Evolutionary conservation across 1,284 basidiomycete genomes (phyloP), one percentile per base, ranked within the genome.

Genomic region (Marasmius fiardii): DNA sequence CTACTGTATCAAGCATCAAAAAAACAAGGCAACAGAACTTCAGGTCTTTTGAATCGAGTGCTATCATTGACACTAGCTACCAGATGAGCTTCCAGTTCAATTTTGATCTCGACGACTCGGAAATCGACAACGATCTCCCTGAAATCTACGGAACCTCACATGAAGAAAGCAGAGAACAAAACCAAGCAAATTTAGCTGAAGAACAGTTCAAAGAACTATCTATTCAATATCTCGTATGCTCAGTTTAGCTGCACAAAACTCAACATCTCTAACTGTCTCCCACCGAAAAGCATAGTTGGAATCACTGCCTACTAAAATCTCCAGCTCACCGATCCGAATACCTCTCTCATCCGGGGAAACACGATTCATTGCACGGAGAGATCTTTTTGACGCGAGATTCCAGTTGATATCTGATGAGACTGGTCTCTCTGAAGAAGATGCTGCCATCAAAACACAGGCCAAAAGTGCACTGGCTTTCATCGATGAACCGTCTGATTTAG

Each of bases 361-460:
- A 8, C 51, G 81, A 1, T 76, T 74, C 0, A 72, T 95, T 26
- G 72, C 85, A 2, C 85, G 93, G 8, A 78, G 95, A 49, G 95
- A 98, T 71, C 76, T 98, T 10, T 98, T 94, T 66, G 96, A 98
- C 70, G 95, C 92, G 1, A 85, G 94, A 12, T 97, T 96, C 68
- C 95, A 98, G 69, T 74, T 96, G 33, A 90, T 95, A 24, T 79
- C 88, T 0, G 79, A 79, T 58, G 72, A 70, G 12, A 64, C 60
- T 0, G 67, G 56, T 16, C 62, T n/a, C n/a, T n/a, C 64, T 26
- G 63, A 65, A 3, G 60, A 57, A 2, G 58, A 58, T 8, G 64
- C 8, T n/a, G 54, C 43, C 57, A 56, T 50, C 52, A 58, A 10
- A 48, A 61, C 7, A 51, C 58, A 4, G 57, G 53, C 23, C 21